Base-by-base conservation (phyloP, 768 basidiomycete species). In the Exidia glandulosa region DNA sequence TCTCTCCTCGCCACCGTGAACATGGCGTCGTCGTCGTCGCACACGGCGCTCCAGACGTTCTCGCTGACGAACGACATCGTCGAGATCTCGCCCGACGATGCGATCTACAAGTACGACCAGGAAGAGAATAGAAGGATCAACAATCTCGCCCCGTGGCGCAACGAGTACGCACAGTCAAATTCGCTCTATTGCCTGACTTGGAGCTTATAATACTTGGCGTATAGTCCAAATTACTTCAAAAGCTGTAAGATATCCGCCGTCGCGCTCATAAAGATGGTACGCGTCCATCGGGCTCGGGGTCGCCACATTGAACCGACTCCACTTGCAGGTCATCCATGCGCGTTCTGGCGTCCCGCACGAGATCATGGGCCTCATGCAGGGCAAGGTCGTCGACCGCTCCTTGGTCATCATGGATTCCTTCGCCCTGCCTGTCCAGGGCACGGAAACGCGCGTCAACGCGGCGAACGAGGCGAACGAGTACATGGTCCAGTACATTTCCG, bases 311-410 rank as follows among this genome's bases (percentile, higher is more conserved):
- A 25, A 23, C 30, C 25, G 25, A n/a, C n/a, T 19, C 5, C 16
- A 27, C 50, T 27, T 9, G 25, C 50, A 54, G 50, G 50, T 54
- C 50, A 54, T 54, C 50, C 96, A 99, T 68, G 96, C 96, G 25
- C 87, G 96, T 58, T 94, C 96, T 41, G 96, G 95, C 61, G 96
- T 99, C 30, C 96, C 96, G 9, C 94, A 98, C 90, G 96, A 99
- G 75, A 95, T 98, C 65, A 98, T 99, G 95, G 90, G 91, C 62
- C 83, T 94, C 37, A 94, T 97, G 91, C 80, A 98, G 27, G 94
- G 95, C 14, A 94, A 96, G 71, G 98, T 98, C 66, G 91, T 98
- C 54, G 96, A 99, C 76, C 95, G 95, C 77, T 88, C 88, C 3
- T 85, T 95, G 52, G 87, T 93, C 73, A 88, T 93, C 47, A 87